Conservation (phyloP, 257 asterid genomes). For the Echium plantagineum region DNA sequence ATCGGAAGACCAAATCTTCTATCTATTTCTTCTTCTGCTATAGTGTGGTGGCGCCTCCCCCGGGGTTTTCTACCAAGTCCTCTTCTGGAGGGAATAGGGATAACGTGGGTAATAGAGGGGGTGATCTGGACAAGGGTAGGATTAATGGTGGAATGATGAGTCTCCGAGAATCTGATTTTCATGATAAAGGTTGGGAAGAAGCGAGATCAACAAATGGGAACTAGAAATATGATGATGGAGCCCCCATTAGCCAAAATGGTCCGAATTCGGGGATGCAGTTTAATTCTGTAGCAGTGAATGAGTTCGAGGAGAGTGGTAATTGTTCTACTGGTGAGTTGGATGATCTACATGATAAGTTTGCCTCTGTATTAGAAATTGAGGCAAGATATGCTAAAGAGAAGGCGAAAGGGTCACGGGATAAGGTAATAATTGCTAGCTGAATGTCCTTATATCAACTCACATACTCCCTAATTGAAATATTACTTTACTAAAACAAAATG, state of each 20-base stretch:
- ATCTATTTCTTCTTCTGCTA: no score
- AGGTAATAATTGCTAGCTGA: conserved; percentile 36
- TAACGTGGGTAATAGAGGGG: conserved; percentile 7
- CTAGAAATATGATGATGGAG: conserved; percentile 12
- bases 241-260: conserved; percentile 3
- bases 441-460: background rate
- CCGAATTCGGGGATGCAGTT: background rate
- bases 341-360: conserved; percentile 41
- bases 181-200: background rate
- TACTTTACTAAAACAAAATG: background rate
- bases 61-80: conserved; percentile 34
- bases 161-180: background rate
- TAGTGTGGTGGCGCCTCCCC: conserved; percentile 32
- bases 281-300: conserved; percentile 27
- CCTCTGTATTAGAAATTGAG: conserved; percentile 37
- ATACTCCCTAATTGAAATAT: no score
- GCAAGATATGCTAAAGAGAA: conserved; percentile 44
- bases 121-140: conserved; percentile 32
- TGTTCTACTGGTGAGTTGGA: conserved; percentile 21
- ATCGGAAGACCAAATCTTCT: no score
- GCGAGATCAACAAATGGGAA: conserved; percentile 2
- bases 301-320: conserved; percentile 20
- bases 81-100: conserved; percentile 17
- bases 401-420: conserved; percentile 34
- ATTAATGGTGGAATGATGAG: background rate